Evolutionary conservation across 768 basidiomycete species (phyloP).

Genomic region (Lactarius quietus): DNA sequence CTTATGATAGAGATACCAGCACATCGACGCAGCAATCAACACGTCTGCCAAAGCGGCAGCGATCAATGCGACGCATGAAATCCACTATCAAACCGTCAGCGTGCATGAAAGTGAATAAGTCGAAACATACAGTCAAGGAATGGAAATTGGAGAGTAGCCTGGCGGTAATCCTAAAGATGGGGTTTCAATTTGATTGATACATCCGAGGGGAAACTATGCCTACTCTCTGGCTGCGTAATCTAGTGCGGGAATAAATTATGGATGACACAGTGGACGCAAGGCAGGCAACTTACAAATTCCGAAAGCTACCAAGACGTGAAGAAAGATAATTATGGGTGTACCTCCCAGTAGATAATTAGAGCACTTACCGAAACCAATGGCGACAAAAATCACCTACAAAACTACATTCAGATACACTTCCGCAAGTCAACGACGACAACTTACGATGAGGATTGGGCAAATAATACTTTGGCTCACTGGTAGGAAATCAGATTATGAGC

Average conservation of each 20-base stretch:
- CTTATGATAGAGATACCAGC: conserved; percentile 45
- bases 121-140: conserved; percentile 34
- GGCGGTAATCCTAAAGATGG: conserved; percentile 25
- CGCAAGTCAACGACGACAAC: neutral
- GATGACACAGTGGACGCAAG: neutral
- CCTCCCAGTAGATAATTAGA: neutral
- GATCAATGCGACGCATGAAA: conserved; percentile 44
- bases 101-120: neutral
- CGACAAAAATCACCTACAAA: conserved; percentile 34
- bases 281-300: conserved; percentile 27
- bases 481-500: neutral
- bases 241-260: conserved; percentile 23
- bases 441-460: neutral
- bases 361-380: conserved; percentile 42
- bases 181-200: conserved; percentile 5
- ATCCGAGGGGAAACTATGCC: conserved; percentile 14
- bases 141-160: conserved; percentile 36
- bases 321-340: neutral
- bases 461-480: conserved; percentile 3
- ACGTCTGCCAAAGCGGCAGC: conserved; percentile 49
- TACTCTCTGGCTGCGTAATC: conserved; percentile 49
- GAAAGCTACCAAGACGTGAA: neutral
- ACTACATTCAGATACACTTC: neutral
- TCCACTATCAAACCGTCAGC: conserved; percentile 37
- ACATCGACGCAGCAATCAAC: conserved; percentile 46